A percentile compares a stretch with the other conserved stretches of the same genome.
Conservation (phyloP, 169 alveolate species). For the Babesia divergens region DNA sequence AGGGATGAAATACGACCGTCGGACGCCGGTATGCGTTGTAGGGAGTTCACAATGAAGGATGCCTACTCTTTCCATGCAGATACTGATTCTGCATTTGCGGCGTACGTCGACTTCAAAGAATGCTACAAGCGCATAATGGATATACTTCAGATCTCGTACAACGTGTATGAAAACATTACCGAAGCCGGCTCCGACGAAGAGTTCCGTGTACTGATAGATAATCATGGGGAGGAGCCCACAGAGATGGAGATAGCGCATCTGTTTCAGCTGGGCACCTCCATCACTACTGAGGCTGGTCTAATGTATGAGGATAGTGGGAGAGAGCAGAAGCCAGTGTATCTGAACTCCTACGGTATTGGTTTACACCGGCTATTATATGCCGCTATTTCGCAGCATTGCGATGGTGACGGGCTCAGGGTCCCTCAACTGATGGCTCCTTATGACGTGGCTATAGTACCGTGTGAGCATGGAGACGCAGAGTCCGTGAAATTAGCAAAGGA, state of each 20-base stretch:
- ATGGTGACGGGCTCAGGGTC: slow-evolving; percentile 42
- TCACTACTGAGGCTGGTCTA: slow-evolving; percentile 19
- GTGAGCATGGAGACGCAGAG: slow-evolving; percentile 3
- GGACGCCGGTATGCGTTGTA: slow-evolving; percentile 21
- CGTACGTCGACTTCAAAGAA: slow-evolving; percentile 13
- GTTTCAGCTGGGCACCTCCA: slow-evolving; percentile 39
- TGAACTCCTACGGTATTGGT: slow-evolving; percentile 67
- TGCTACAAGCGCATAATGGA: slow-evolving; percentile 11
- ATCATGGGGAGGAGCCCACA: background rate
- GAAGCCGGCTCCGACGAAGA: slow-evolving; percentile 21
- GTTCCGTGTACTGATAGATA: background rate
- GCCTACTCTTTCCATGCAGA: slow-evolving; percentile 58
- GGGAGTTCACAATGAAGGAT: slow-evolving; percentile 60
- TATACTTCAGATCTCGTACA: background rate
- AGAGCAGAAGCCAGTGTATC: slow-evolving; percentile 17
- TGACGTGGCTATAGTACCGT: slow-evolving; percentile 37
- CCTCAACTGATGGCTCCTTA: slow-evolving; percentile 58
- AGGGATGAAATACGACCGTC: slow-evolving; percentile 61
- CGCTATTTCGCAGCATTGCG: slow-evolving; percentile 29
- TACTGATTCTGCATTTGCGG: slow-evolving; percentile 1
- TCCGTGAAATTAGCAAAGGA: background rate
- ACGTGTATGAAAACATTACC: background rate
- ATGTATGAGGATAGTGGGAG: slow-evolving; percentile 31
- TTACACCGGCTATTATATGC: slow-evolving; percentile 47
- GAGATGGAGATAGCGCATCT: slow-evolving; percentile 59